A percentile compares a stretch with the other conserved stretches of the same genome.
Conservation (phyloP, 192 early-diverging fungal genomes). For the Linnemannia zychae region DNA sequence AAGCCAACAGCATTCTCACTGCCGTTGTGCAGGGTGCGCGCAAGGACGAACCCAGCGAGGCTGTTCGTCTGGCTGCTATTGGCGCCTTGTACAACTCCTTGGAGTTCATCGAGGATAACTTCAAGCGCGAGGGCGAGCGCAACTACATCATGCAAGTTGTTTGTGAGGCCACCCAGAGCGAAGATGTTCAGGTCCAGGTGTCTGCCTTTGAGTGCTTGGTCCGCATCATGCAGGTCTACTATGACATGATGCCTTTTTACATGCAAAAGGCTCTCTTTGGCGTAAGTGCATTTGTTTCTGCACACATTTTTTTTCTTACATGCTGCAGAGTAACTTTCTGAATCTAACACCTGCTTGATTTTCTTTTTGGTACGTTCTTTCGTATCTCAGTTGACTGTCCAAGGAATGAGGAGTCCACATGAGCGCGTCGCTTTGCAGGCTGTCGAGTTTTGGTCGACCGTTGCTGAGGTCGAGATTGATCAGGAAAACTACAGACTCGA, state of each 20-base stretch:
- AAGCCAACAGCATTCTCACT: conserved; percentile 93
- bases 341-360: neutral
- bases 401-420: conserved; percentile 92
- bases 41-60: conserved; percentile 89
- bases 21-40: conserved; percentile 96
- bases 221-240: conserved; percentile 97
- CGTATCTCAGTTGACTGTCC: conserved; percentile 77
- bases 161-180: conserved; percentile 94
- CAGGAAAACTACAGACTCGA: conserved; percentile 73
- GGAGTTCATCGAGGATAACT: conserved; percentile 95
- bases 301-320: neutral
- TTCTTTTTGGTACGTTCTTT: conserved; percentile 13
- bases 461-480: conserved; percentile 96
- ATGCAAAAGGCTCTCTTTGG: conserved; percentile 97
- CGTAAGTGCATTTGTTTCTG: conserved; percentile 61
- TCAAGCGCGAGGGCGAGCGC: conserved; percentile 93
- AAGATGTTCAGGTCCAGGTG: conserved; percentile 81
- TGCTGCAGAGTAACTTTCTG: neutral
- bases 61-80: conserved; percentile 91
- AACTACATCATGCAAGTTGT: conserved; percentile 99
- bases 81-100: conserved; percentile 94
- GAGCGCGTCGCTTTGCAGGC: conserved; percentile 95
- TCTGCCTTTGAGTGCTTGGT: conserved; percentile 97
- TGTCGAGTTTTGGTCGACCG: conserved; percentile 99
- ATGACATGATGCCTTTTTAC: conserved; percentile 96